Conservation (phyloP, 441 rosid genomes). For the Pelargonium myrrhifolium region DNA sequence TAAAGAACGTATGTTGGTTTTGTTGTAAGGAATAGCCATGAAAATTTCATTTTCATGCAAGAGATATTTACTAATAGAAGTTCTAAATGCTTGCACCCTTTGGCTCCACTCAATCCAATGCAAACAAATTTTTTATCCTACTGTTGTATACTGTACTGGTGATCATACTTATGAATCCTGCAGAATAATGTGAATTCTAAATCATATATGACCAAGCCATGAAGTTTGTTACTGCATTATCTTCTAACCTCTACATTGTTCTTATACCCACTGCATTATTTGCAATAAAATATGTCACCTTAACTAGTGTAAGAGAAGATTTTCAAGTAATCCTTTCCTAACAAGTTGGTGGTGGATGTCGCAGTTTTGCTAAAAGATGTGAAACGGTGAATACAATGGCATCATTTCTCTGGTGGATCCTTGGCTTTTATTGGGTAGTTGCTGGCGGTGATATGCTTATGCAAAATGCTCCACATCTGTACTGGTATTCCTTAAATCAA, state of each 20-base stretch:
- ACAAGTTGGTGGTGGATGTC: constrained; percentile 23
- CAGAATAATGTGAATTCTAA: no score
- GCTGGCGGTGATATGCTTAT: constrained; percentile 68
- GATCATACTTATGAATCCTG: no score
- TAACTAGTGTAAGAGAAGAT: constrained; percentile 5
- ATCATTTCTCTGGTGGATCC: constrained; percentile 96
- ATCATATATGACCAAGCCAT: no score
- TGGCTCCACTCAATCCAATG: no score
- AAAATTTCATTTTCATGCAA: no score
- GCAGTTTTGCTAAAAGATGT: constrained; percentile 61
- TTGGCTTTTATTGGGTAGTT: constrained; percentile 91
- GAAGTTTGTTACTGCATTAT: background rate
- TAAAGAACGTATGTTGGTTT: background rate
- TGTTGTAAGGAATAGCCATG: no score
- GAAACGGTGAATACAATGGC: constrained; percentile 83
- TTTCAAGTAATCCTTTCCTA: constrained; percentile 9
- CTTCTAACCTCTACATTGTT: background rate
- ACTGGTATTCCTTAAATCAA: constrained; percentile 50
- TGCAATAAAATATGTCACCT: background rate
- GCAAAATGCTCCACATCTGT: constrained; percentile 52
- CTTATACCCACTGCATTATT: background rate
- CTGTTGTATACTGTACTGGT: no score
- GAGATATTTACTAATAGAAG: no score
- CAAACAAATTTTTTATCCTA: no score
- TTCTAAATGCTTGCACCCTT: no score